Evolutionary conservation across 805 yeast genomes (phyloP), one percentile per base, ranked within the genome.

Genomic region (Yarrowia sp.): DNA sequence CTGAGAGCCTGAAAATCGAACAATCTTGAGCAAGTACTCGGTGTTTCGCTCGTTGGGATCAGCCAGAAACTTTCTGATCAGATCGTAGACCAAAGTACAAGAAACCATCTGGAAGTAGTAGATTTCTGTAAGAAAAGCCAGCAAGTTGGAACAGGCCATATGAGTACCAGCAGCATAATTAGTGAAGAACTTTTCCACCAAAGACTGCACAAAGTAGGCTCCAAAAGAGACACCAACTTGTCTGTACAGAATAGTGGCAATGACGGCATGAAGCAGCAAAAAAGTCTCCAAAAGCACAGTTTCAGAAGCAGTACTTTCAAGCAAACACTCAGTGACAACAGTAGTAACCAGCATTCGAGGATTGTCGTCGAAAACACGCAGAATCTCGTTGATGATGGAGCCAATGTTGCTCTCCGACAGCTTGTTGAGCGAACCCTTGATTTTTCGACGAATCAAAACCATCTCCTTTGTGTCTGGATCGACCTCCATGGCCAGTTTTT

Each of bases 181-280:
- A 3, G 70, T 70, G 38, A 87, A 86, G 70, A 89, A 85, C 65
- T 79, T 81, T 67, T 90, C 96, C n/a, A 92, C 89, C 64, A 89
- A 72, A 0, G 84, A 80, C 72, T 95, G 99, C 35, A 92, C 80
- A 66, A 92, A 87, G 69, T 79, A 83, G 0, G 98, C 99, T 66
- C 97, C 98, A 74, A 91, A 88, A 67, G 91, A 97, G 40, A 86
- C 84, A 21, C 99, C 98, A n/a, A 73, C 66, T 69, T 89, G 89
- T 67, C 89, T 82, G 76, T 89, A 91, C 24, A 95, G 74, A 0
- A 96, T 87, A 22, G 86, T 86, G 2, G 87, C 83, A 8, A 91
- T 79, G 6, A 91, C 87, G 0, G 96, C 88, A 74, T 93, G 92
- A 33, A 90, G 80, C 67, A 88, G 82, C 41, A 92, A 84, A 73